These are phyloP conservation scores for Aspergillus chevalieri DNA, from an alignment of 2,329 filamentous ascomycete species.

Conservation along the genomic window DNA sequence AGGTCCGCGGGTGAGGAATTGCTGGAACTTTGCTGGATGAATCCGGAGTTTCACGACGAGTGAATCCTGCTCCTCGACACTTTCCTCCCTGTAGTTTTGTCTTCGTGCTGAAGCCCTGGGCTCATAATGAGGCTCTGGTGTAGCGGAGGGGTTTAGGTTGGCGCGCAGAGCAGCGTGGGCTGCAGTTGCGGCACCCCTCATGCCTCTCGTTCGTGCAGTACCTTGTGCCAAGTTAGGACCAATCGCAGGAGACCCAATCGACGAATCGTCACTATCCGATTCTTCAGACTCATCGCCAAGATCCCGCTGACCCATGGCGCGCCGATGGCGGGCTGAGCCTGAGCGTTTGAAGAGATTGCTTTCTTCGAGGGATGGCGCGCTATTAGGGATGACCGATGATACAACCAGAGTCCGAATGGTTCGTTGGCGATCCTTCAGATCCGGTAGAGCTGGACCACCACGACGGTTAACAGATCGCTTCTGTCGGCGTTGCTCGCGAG, in stretches of 20 bases:
- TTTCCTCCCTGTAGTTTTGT: constrained; percentile 71
- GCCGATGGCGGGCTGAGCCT: constrained; percentile 55
- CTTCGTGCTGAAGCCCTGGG: constrained; percentile 60
- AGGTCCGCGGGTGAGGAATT: constrained; percentile 51
- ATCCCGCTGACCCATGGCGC: constrained; percentile 53
- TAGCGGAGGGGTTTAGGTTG: constrained; percentile 71
- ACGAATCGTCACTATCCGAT: constrained; percentile 84
- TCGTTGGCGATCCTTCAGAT: constrained; percentile 87
- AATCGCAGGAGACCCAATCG: constrained; percentile 75
- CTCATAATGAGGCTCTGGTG: constrained; percentile 73
- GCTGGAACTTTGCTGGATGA: constrained; percentile 62
- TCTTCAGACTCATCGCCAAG: constrained; percentile 74
- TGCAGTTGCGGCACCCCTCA: constrained; percentile 80
- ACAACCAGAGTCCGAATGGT: constrained; percentile 90
- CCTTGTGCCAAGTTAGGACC: constrained; percentile 61
- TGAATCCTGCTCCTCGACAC: constrained; percentile 62
- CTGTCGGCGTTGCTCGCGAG: constrained; percentile 85
- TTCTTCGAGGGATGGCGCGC: constrained; percentile 71
- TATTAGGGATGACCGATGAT: constrained; percentile 85
- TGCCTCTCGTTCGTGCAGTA: constrained; percentile 77
- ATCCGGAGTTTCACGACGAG: constrained; percentile 72
- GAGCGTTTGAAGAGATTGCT: constrained; percentile 80
- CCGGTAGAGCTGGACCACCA: constrained; percentile 87
- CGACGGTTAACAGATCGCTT: constrained; percentile 92
- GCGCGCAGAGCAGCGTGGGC: constrained; percentile 82